Evolutionary conservation across 2,329 filamentous ascomycete genomes (phyloP).

Genomic region (Dryadomyces sulphureus): DNA sequence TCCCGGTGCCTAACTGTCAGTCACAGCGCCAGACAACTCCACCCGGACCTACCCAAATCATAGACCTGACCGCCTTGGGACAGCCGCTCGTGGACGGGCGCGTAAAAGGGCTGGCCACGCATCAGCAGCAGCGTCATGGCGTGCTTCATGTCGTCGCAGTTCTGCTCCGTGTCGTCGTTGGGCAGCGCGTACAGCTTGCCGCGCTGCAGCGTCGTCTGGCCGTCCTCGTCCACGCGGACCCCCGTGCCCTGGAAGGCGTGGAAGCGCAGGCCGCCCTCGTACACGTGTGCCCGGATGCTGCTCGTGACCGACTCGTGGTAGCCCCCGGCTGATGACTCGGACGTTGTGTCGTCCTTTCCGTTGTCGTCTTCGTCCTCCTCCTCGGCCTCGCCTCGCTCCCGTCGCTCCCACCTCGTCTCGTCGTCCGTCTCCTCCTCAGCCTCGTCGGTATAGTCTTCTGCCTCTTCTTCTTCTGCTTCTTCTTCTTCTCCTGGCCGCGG

Average conservation of each 20-base stretch:
- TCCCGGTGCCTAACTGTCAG: slow-evolving; percentile 27
- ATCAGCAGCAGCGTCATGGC: slow-evolving; percentile 21
- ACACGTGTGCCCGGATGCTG: slow-evolving; percentile 17
- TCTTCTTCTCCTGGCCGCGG: background rate
- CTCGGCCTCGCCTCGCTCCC: background rate
- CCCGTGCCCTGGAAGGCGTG: slow-evolving; percentile 19
- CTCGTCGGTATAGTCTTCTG: background rate
- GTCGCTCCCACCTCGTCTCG: slow-evolving; percentile 2
- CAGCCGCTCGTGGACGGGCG: slow-evolving; percentile 25
- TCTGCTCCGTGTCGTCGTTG: slow-evolving; percentile 26
- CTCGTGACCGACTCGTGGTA: slow-evolving; percentile 16
- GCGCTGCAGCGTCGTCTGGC: background rate
- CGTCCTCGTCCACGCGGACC: slow-evolving; percentile 1
- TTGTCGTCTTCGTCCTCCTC: slow-evolving; percentile 2
- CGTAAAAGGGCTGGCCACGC: slow-evolving; percentile 24
- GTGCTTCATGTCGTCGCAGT: slow-evolving; percentile 26
- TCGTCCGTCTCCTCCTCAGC: background rate
- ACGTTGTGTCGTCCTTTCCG: slow-evolving; percentile 12
- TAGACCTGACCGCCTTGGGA: slow-evolving; percentile 26
- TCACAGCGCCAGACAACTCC: background rate
- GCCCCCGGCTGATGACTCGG: slow-evolving; percentile 6
- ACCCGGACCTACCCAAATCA: slow-evolving; percentile 27
- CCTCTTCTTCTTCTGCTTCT: background rate
- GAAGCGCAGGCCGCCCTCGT: slow-evolving; percentile 20
- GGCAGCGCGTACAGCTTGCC: slow-evolving; percentile 17